Evolutionary conservation across 805 yeast species (phyloP).

Genomic region (Candida mattraensis): DNA sequence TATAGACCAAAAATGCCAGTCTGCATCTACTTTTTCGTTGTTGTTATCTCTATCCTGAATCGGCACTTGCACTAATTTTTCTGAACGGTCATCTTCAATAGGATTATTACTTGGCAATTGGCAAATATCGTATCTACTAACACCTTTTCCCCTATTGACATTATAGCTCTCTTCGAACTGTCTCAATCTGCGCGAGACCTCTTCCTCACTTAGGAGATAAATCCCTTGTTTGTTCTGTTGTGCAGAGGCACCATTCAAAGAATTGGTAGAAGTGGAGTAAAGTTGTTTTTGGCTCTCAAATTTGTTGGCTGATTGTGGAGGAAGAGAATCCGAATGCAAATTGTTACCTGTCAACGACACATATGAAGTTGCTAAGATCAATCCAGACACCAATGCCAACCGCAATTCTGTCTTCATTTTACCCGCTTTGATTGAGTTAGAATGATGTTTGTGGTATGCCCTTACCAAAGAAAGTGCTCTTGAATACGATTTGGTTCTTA

Average conservation of each 20-base stretch:
- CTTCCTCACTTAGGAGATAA: slow-evolving; percentile 60
- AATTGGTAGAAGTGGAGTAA: slow-evolving; percentile 42
- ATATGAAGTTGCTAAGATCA: slow-evolving; percentile 35
- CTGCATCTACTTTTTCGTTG: slow-evolving; percentile 47
- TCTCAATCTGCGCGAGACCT: slow-evolving; percentile 67
- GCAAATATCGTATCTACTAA: slow-evolving; percentile 80
- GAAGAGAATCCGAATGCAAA: slow-evolving; percentile 31
- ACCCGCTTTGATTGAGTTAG: slow-evolving; percentile 5
- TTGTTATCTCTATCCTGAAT: slow-evolving; percentile 58
- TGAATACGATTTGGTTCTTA: slow-evolving; percentile 17
- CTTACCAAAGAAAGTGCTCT: slow-evolving; percentile 8
- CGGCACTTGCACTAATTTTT: slow-evolving; percentile 73
- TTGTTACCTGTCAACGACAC: slow-evolving; percentile 30
- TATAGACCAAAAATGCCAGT: slow-evolving; percentile 94
- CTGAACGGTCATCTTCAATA: slow-evolving; percentile 91
- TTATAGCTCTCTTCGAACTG: slow-evolving; percentile 75
- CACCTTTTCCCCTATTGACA: slow-evolving; percentile 86
- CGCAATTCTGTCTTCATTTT: slow-evolving; percentile 33
- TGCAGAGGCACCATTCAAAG: slow-evolving; percentile 42
- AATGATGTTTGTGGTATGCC: slow-evolving; percentile 4
- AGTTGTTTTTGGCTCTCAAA: slow-evolving; percentile 22
- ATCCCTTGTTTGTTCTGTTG: slow-evolving; percentile 52
- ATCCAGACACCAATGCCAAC: slow-evolving; percentile 33
- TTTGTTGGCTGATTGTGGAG: slow-evolving; percentile 16
- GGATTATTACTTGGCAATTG: slow-evolving; percentile 92